These are phyloP conservation scores for Mycogone perniciosa DNA, from an alignment of 2,329 filamentous ascomycete species.

Conservation along the genomic window DNA sequence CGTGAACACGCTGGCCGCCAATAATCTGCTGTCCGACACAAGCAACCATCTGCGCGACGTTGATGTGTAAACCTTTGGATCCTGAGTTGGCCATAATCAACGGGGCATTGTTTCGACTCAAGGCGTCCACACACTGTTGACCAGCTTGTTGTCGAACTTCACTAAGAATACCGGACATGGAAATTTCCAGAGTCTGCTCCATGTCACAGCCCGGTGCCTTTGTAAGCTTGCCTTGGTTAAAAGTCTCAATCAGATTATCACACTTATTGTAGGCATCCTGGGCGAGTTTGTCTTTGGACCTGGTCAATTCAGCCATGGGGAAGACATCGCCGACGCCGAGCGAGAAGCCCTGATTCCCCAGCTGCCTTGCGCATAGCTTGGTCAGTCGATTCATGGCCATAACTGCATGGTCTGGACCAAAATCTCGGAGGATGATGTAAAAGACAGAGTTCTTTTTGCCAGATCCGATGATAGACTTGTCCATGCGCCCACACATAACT, in stretches of 20 bases:
- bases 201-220: slow-evolving; percentile 86
- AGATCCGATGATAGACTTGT: slow-evolving; percentile 93
- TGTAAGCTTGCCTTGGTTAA: slow-evolving; percentile 72
- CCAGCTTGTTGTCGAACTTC: slow-evolving; percentile 88
- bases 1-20: slow-evolving; percentile 80
- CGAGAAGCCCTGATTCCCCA: slow-evolving; percentile 89
- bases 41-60: slow-evolving; percentile 98
- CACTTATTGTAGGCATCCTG: slow-evolving; percentile 71
- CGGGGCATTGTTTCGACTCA: slow-evolving; percentile 88
- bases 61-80: slow-evolving; percentile 95
- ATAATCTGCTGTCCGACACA: slow-evolving; percentile 98
- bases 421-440: slow-evolving; percentile 93
- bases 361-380: slow-evolving; percentile 79
- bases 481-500: slow-evolving; percentile 95
- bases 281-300: slow-evolving; percentile 70
- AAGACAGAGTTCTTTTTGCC: slow-evolving; percentile 98
- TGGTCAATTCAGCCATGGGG: slow-evolving; percentile 63
- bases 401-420: slow-evolving; percentile 80
- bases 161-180: slow-evolving; percentile 84
- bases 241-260: slow-evolving; percentile 75
- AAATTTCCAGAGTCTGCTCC: slow-evolving; percentile 85
- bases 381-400: slow-evolving; percentile 90
- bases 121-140: slow-evolving; percentile 79
- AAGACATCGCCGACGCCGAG: slow-evolving; percentile 95
- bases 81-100: slow-evolving; percentile 96